Base-by-base conservation (phyloP, 371 early-diverging fungal genomes). In the Zancudomyces culisetae region DNA sequence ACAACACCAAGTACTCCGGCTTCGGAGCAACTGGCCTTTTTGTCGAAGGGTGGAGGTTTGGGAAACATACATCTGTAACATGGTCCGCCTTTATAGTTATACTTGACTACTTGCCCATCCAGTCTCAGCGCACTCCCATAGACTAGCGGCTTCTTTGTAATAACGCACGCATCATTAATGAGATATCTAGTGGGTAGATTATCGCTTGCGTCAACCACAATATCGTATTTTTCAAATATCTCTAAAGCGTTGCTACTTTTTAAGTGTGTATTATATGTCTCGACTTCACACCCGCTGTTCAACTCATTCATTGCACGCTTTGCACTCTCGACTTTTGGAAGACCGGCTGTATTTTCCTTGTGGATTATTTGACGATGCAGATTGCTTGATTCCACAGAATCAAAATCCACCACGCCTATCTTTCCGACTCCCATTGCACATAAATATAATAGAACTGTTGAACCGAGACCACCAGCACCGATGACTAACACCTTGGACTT, bases 1-100 rank as follows among this genome's bases (percentile, higher is more conserved):
- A 96, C 91, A 74, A 85, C 85, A 30, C 99, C 99, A 40, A 98
- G 66, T 6, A 99, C 97, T n/a, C 99, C 99, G n/a, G 83, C 86
- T 59, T 93, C 93, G 13, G 81, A 76, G 67, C 99, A 99, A 62
- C 79, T 88, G 18, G 81, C 78, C 26, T 91, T 85, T 13, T 87
- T 74, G 43, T 83, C 87, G 0, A 87, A 70, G 3, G 91, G 87
- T 6, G 94, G 90, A 18, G 88, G 91, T 18, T 60, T 75, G 2
- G 98, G 97, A 68, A 90, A 96, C 46, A 99, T 62, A 64, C 99
- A 99, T 43, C 99, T 79, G 64, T 96, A 99, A 71, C 99, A 99
- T 12, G 97, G 92, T 1, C 91, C 88, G 43, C 73, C 76, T 20
- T 77, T 64, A 60, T 87, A 75, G 59, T 89, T 82, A 64, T 89